Evolutionary conservation across 1,284 basidiomycete genomes (phyloP), one percentile per base, ranked within the genome.

Genomic region (Rhodotorula sp.): DNA sequence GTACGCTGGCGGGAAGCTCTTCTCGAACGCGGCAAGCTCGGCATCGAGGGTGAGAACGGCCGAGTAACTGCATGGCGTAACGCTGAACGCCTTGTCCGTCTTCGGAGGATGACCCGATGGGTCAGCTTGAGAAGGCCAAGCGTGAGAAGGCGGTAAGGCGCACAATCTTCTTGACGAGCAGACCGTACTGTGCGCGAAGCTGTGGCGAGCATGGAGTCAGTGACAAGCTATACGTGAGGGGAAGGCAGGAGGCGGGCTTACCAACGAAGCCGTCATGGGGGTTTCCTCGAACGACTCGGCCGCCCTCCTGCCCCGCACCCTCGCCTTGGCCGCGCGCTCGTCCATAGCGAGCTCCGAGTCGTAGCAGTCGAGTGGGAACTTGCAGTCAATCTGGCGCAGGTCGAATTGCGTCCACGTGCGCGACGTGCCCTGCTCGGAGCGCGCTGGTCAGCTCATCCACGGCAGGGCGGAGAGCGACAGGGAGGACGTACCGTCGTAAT

Each of bases 321-420:
- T 53, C 12, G 66, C 66, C 32, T 67, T 67, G 15, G 54, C 54
- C 3, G 66, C 66, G 12, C 66, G 59, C 46, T 61, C 66, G 41
- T 67, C 66, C 66, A 67, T 67, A 6, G 22, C 15, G 13, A 67
- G 66, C 53, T 67, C 66, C 17, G 57, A n/a, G 17, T 71, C 66
- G 41, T 50, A 62, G 54, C 70, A 71, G 54, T 71, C 70, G 48
- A 71, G 70, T 0, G 70, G 70, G 34, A 71, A 71, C 39, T 68
- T 67, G 54, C 57, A 61, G 55, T 71, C 63, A 41, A 71, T 65
- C 17, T 68, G 54, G 0, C 66, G 58, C 3, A 71, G 50, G 59
- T 71, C 70, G 59, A 71, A 65, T 27, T 68, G 66, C 22, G 63
- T 32, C 63, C 66, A 71, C 8, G 41, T 29, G 12, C 70, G 66